Evolutionary conservation across 2,329 filamentous ascomycete genomes (phyloP).

Genomic region (Huntiella moniliformis): DNA sequence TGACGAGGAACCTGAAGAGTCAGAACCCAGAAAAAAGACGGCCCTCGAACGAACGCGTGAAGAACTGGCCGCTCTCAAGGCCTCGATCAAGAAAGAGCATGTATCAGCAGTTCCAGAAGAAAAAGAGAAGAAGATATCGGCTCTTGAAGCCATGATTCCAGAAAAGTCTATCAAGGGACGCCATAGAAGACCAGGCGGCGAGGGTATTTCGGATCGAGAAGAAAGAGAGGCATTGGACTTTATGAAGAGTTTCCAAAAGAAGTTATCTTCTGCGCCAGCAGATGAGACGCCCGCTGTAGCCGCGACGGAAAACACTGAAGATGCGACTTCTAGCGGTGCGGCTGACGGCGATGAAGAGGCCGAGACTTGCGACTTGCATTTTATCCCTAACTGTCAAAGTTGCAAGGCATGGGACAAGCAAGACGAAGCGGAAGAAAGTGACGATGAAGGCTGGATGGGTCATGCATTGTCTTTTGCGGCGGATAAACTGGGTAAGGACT

Average conservation of each 20-base stretch:
- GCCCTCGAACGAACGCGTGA: slow-evolving; percentile 55
- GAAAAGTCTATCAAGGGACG: slow-evolving; percentile 49
- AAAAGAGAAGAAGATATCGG: slow-evolving; percentile 43
- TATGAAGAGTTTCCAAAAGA: slow-evolving; percentile 7
- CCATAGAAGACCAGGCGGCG: slow-evolving; percentile 38
- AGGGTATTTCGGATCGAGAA: slow-evolving; percentile 26
- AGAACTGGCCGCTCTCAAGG: slow-evolving; percentile 63
- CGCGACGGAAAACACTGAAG: not conserved
- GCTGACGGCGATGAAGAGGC: slow-evolving; percentile 45
- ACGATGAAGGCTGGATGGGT: slow-evolving; percentile 60
- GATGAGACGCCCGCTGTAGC: not conserved
- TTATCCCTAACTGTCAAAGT: slow-evolving; percentile 87
- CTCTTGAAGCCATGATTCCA: slow-evolving; percentile 57
- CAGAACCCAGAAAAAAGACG: slow-evolving; percentile 15
- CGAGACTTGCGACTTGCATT: slow-evolving; percentile 76
- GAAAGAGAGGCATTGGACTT: slow-evolving; percentile 16
- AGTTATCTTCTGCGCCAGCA: not conserved
- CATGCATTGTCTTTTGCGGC: slow-evolving; percentile 74
- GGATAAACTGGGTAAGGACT: slow-evolving; percentile 76
- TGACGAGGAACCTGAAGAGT: slow-evolving; percentile 10
- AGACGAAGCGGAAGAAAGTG: slow-evolving; percentile 25
- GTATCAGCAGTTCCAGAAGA: slow-evolving; percentile 22
- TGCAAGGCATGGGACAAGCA: slow-evolving; percentile 68
- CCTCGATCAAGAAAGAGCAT: slow-evolving; percentile 53
- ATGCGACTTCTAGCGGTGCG: not conserved